A percentile compares a stretch with the other conserved stretches of the same genome.
These are phyloP conservation scores for Pseudocercospora cruenta DNA, from an alignment of 2,329 filamentous ascomycete genomes.

Conservation along the genomic window DNA sequence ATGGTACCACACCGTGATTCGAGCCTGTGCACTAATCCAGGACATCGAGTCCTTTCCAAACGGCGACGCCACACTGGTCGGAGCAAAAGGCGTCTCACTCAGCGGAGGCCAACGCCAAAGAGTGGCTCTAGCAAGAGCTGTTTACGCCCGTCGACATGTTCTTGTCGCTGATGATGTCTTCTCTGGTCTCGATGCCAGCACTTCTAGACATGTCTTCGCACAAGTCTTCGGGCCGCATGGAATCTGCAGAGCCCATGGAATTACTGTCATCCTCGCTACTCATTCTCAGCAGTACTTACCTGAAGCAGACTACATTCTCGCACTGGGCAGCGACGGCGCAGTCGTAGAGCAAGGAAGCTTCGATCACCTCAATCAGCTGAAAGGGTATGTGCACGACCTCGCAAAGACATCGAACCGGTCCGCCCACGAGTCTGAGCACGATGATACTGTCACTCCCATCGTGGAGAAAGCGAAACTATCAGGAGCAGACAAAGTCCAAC, in stretches of 20 bases:
- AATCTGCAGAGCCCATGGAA: conserved; percentile 43
- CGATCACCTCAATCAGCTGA: conserved; percentile 24
- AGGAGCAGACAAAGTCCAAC: conserved; percentile 13
- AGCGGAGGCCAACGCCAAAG: conserved; percentile 85
- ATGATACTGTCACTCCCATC: not conserved
- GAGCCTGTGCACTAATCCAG: conserved; percentile 73
- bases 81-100: conserved; percentile 81
- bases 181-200: conserved; percentile 67
- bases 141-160: conserved; percentile 78
- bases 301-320: conserved; percentile 48
- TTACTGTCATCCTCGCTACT: conserved; percentile 51
- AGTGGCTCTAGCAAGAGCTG: conserved; percentile 75
- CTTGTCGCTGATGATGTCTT: conserved; percentile 83
- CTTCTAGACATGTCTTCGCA: conserved; percentile 48
- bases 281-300: conserved; percentile 43
- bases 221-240: conserved; percentile 48
- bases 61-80: conserved; percentile 79
- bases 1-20: conserved; percentile 72
- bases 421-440: not conserved
- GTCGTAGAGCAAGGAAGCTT: conserved; percentile 44
- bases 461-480: not conserved
- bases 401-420: not conserved
- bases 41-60: conserved; percentile 77
- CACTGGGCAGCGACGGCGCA: conserved; percentile 36
- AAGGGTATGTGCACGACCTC: conserved; percentile 22